Evolutionary conservation across 2,329 filamentous ascomycete species (phyloP), one percentile per base, ranked within the genome.

Genomic region (Gnomoniopsis smithogilvyi): DNA sequence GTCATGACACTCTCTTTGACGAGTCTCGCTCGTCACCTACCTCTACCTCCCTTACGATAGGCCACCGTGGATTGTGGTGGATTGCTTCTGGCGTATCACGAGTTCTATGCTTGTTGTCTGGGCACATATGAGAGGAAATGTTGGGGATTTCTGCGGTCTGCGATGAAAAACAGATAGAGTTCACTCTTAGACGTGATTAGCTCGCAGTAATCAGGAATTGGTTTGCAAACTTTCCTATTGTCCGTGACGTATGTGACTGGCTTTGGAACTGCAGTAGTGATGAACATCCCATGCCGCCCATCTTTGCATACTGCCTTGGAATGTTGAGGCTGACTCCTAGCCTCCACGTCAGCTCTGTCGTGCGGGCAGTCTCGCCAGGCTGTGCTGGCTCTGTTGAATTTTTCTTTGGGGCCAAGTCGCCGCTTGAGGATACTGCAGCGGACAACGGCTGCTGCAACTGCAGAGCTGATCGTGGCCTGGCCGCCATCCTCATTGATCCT

Each of bases 91-190:
- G 43, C 54, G 51, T 52, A 41, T 59, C 59, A 66, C 63, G 68
- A 67, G 64, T 63, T 67, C 64, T 68, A 61, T 64, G 66, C 59
- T 45, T 62, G 60, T 68, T 67, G 65, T 60, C 64, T 67, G 65
- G 64, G 64, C 65, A 68, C 65, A 68, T 66, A 70, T 65, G 66
- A 66, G 65, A 65, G 65, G 65, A 59, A 65, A 64, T 68, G 66
- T 67, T 64, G 58, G 68, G 67, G 66, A 65, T 69, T 70, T 66
- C 64, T 68, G 65, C 65, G 68, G 45, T 49, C 54, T 56, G 34
- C 34, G 64, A 65, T 65, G 67, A 68, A 56, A 58, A 57, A 70
- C 53, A 69, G 68, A 71, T 71, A 72, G 69, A 72, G 67, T 67
- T 52, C 65, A 49, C 22, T 68, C 67, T 58, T 69, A 69, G 67